phyloP scores from a whole-genome alignment of 2,329 filamentous ascomycete genomes.

The Fusarium sp. region DNA sequence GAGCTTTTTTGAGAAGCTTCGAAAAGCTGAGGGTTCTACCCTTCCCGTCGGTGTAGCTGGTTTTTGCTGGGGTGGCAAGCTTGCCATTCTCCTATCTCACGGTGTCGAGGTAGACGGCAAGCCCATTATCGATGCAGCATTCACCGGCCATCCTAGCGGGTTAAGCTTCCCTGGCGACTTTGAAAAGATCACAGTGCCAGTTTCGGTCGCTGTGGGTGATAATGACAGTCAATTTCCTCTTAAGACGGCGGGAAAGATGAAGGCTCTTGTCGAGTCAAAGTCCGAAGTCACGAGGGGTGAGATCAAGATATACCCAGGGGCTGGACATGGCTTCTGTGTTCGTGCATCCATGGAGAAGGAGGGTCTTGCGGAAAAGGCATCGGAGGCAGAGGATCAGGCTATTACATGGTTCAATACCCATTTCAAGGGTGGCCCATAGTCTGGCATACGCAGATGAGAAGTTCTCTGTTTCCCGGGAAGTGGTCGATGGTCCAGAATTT shows the following conservation, averaged over 20 bases:
- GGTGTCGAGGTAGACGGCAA: slow-evolving; percentile 32
- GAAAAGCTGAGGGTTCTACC: slow-evolving; percentile 44
- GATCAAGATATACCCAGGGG: not conserved
- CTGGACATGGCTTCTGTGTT: not conserved
- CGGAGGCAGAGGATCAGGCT: not conserved
- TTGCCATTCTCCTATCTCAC: slow-evolving; percentile 61
- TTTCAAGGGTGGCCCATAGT: not conserved
- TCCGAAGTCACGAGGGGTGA: not conserved
- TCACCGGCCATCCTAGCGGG: not conserved
- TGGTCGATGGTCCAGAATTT: no score
- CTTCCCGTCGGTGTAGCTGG: slow-evolving; percentile 64
- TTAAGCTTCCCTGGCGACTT: not conserved
- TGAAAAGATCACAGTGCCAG: not conserved
- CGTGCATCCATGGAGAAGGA: not conserved
- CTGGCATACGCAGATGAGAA: not conserved
- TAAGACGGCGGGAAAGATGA: not conserved
- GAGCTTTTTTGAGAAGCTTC: slow-evolving; percentile 53
- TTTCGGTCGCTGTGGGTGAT: not conserved
- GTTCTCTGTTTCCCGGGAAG: not conserved
- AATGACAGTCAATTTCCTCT: not conserved
- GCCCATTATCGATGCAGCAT: not conserved
- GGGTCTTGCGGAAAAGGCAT: not conserved
- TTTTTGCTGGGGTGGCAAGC: slow-evolving; percentile 74
- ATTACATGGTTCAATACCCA: not conserved
- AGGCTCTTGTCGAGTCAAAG: not conserved